phyloP scores from a whole-genome alignment of 768 basidiomycete species.

The Boletus vermiculosoides region DNA sequence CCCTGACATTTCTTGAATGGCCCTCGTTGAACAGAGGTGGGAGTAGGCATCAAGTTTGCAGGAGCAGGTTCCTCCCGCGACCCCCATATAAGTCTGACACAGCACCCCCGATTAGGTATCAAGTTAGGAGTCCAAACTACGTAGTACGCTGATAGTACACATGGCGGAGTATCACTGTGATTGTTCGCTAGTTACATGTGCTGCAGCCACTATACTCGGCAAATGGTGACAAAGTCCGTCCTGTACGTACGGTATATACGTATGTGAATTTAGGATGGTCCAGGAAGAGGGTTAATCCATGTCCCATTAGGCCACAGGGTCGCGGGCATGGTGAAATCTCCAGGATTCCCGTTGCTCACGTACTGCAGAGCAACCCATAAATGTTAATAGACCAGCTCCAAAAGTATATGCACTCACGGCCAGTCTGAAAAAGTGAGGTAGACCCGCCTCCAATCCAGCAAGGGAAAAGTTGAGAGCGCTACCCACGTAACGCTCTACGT shows the following conservation, averaged over 20 bases:
- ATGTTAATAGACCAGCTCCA: neutral
- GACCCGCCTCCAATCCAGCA: slow-evolving; percentile 51
- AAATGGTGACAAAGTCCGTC: neutral
- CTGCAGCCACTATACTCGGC: neutral
- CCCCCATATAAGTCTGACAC: slow-evolving; percentile 19
- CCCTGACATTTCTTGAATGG: slow-evolving; percentile 22
- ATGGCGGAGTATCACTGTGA: neutral
- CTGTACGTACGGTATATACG: neutral
- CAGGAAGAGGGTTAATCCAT: slow-evolving; percentile 71
- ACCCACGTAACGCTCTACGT: slow-evolving; percentile 79
- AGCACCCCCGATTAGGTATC: slow-evolving; percentile 11
- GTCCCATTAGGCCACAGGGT: slow-evolving; percentile 77
- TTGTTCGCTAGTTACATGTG: neutral
- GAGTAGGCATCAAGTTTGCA: slow-evolving; percentile 23
- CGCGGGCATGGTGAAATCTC: slow-evolving; percentile 81
- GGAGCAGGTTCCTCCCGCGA: slow-evolving; percentile 9
- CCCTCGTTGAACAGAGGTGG: slow-evolving; percentile 20
- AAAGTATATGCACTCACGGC: slow-evolving; percentile 50
- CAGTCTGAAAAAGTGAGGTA: slow-evolving; percentile 78
- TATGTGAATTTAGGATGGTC: slow-evolving; percentile 46
- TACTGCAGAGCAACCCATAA: slow-evolving; percentile 39
- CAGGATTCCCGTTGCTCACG: slow-evolving; percentile 43
- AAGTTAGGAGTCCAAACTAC: slow-evolving; percentile 7
- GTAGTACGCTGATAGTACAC: neutral
- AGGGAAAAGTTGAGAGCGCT: slow-evolving; percentile 68